Evolutionary conservation across 129 eudicot genomes (phyloP), one percentile per base, ranked within the genome.

Genomic region (Tanacetum coccineum): DNA sequence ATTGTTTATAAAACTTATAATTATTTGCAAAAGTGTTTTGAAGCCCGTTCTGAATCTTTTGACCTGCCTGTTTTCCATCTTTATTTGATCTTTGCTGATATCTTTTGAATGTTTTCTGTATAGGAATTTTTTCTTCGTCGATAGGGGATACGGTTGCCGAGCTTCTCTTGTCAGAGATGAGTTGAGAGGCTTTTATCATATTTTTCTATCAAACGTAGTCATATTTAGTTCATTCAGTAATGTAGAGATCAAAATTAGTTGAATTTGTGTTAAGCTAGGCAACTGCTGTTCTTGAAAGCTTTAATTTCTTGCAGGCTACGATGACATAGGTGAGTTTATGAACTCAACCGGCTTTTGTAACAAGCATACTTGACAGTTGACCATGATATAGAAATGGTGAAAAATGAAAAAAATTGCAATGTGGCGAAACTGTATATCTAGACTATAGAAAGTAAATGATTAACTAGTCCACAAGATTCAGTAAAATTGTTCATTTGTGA

Each of bases 71-170:
- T 32, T 32, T 32, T 32, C 9, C 39, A 32, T 32, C 39, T 32
- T 32, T 32, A 32, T 32, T 1, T 32, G 39, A 15, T 19, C 4
- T 40, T 54, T 68, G 72, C 78, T 78, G 71, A 75, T 78, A 14
- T 53, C 59, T 67, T 59, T 39, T 42, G 39, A 32, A 68, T 28
- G 78, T 72, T 79, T 42, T 3, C 74, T 77, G 71, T 79, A 61
- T 76, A 80, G 82, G 85, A 64, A 73, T 66, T 74, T 76, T 70
- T 73, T 70, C 61, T 47, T 62, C 36, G 19, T 74, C 57, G 48
- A 72, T 59, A 55, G 66, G 74, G 68, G 59, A 46, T 28, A 74
- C 61, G n/a, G 61, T 59, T 59, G 62, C 55, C 18, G 73, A 59
- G 45, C 30, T 22, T 73, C 7, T 72, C 11, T 59, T 5, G 59